A percentile compares a stretch with the other conserved stretches of the same genome.
Evolutionary conservation across 179 eudicot species (phyloP).

Genomic region (Corrigiola litoralis): DNA sequence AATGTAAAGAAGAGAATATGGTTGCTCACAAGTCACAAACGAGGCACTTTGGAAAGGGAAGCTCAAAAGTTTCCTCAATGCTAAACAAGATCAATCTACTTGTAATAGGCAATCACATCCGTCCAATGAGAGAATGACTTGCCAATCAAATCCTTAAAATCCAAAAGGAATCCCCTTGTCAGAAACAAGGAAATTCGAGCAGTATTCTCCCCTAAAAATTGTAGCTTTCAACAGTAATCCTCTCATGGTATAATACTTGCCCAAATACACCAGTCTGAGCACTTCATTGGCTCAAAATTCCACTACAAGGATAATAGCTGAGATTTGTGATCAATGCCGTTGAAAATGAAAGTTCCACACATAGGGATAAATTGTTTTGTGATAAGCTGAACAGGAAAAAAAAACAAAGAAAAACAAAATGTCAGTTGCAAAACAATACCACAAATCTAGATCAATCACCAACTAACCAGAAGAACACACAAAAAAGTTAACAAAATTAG

Average conservation of each 20-base stretch:
- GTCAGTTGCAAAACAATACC: neutral
- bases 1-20: no score
- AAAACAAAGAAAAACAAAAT: neutral
- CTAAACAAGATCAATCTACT: no score
- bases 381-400: constrained; percentile 55
- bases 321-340: constrained; percentile 91
- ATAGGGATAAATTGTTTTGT: constrained; percentile 84
- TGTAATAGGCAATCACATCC: no score
- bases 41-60: no score
- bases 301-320: constrained; percentile 49
- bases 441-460: neutral
- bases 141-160: neutral
- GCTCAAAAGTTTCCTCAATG: no score
- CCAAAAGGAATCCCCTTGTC: neutral
- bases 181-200: neutral
- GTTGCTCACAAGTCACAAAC: no score
- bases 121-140: neutral
- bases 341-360: constrained; percentile 88
- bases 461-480: neutral
- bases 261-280: neutral
- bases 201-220: neutral
- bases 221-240: neutral
- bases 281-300: neutral
- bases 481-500: no score
- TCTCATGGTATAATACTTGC: neutral